These are phyloP conservation scores for Pyrus hybrid DNA, from an alignment of 331 rosid genomes.

Conservation along the genomic window DNA sequence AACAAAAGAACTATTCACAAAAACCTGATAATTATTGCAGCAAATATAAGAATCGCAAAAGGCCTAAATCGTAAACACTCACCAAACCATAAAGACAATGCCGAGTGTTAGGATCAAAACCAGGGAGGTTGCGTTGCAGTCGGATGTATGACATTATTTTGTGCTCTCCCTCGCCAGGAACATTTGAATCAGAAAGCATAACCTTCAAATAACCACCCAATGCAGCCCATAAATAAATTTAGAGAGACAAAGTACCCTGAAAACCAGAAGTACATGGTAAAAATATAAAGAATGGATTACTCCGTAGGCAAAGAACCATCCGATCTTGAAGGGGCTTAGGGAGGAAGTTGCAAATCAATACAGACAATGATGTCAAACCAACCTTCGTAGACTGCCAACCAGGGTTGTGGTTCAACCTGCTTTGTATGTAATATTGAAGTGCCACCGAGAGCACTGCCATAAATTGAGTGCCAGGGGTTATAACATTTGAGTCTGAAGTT, in stretches of 20 bases:
- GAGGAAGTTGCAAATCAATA: constrained; percentile 7
- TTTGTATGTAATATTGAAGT: constrained; percentile 84
- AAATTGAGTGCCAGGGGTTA: constrained; percentile 95
- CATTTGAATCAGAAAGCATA: constrained; percentile 95
- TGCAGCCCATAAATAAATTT: constrained; percentile 52
- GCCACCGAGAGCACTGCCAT: constrained; percentile 85
- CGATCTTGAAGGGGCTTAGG: constrained; percentile 36
- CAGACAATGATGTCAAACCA: constrained; percentile 22
- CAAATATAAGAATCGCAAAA: neutral
- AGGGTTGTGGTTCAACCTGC: constrained; percentile 69
- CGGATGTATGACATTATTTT: constrained; percentile 90
- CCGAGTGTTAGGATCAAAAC: constrained; percentile 82
- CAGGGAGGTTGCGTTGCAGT: constrained; percentile 67
- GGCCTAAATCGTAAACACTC: constrained; percentile 29
- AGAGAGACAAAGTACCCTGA: constrained; percentile 51
- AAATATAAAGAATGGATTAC: constrained; percentile 40
- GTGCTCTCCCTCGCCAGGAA: constrained; percentile 98
- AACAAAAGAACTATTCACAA: neutral
- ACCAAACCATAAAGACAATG: constrained; percentile 97
- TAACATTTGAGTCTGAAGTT: constrained; percentile 85
- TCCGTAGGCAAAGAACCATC: constrained; percentile 42
- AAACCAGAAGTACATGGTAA: constrained; percentile 34
- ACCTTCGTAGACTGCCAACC: constrained; percentile 90
- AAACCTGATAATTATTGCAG: neutral
- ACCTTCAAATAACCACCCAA: constrained; percentile 84